Conservation (phyloP, 495 filamentous ascomycete genomes). For the Penicillium fimorum region DNA sequence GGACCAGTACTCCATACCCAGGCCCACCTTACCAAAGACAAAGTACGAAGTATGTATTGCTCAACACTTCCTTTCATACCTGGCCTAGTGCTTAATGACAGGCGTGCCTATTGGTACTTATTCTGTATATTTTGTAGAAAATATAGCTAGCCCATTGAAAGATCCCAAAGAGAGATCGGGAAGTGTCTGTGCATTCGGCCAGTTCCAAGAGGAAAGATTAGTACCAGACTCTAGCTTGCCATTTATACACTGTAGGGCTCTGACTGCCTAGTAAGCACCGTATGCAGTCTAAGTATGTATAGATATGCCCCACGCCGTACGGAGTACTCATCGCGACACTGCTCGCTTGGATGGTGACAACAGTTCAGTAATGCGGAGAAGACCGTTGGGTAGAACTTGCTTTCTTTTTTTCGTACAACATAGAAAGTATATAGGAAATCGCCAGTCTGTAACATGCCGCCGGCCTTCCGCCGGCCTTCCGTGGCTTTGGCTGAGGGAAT, state of each 20-base stretch:
- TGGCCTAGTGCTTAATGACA: conserved; percentile 20
- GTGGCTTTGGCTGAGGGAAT: conserved; percentile 40
- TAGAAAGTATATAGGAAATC: conserved; percentile 41
- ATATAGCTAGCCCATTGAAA: conserved; percentile 45
- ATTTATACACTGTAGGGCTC: conserved; percentile 46
- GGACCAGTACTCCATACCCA: conserved; percentile 35
- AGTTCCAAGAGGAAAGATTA: conserved; percentile 33
- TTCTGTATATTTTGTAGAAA: too few relatives aligned
- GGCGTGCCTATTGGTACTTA: too few relatives aligned
- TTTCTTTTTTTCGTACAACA: conserved; percentile 23
- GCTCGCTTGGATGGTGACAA: conserved; percentile 54
- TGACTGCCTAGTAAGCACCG: conserved; percentile 43
- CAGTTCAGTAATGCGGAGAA: conserved; percentile 41
- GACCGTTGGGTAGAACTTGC: conserved; percentile 36
- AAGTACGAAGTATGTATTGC: conserved; percentile 32
- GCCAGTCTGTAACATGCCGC: conserved; percentile 25
- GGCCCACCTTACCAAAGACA: conserved; percentile 45
- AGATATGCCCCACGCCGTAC: conserved; percentile 36
- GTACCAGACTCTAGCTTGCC: conserved; percentile 39
- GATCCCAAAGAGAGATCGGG: conserved; percentile 43
- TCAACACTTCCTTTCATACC: conserved; percentile 37
- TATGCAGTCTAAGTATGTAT: conserved; percentile 34
- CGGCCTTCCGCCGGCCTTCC: conserved; percentile 32
- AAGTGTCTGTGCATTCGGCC: conserved; percentile 42
- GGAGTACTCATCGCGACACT: conserved; percentile 48